A percentile compares a stretch with the other conserved stretches of the same genome.
These are phyloP conservation scores for Pyrus bretschneideri DNA, from an alignment of 306 rosid genomes.

Conservation along the genomic window DNA sequence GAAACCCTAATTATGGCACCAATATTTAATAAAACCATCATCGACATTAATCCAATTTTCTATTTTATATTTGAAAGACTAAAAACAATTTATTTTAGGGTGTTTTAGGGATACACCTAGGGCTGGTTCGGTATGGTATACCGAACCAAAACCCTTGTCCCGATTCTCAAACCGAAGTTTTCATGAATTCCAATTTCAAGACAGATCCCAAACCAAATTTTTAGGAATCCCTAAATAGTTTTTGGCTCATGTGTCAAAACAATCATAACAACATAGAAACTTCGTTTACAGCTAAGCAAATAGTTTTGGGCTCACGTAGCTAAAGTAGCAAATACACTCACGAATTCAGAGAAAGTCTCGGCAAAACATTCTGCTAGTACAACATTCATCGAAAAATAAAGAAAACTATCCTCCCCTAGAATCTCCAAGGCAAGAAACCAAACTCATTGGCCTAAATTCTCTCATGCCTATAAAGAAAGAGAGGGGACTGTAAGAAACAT, in stretches of 20 bases:
- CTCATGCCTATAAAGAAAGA: conserved; percentile 44
- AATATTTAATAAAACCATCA: no score
- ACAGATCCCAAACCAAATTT: no score
- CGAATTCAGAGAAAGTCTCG: conserved; percentile 25
- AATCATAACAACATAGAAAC: conserved; percentile 8
- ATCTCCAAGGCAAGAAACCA: conserved; percentile 29
- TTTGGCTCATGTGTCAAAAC: conserved; percentile 1
- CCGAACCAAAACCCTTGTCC: no score
- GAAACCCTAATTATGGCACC: no score
- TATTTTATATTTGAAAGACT: no score
- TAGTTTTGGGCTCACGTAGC: conserved; percentile 19
- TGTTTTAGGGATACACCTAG: no score
- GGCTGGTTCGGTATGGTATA: no score
- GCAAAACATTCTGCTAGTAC: conserved; percentile 41
- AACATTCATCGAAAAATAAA: conserved; percentile 32
- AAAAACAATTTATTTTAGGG: no score
- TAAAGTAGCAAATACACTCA: conserved; percentile 43
- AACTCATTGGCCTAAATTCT: conserved; percentile 15
- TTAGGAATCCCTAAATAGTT: no score
- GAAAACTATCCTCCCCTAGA: conserved; percentile 37
- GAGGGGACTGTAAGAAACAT: conserved; percentile 7
- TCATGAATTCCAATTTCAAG: no score
- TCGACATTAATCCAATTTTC: no score
- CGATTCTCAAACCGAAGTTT: no score
- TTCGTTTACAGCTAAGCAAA: conserved; percentile 41